These are phyloP conservation scores for Clarireedia hainanense DNA, from an alignment of 2,329 filamentous ascomycete genomes.

Conservation along the genomic window DNA sequence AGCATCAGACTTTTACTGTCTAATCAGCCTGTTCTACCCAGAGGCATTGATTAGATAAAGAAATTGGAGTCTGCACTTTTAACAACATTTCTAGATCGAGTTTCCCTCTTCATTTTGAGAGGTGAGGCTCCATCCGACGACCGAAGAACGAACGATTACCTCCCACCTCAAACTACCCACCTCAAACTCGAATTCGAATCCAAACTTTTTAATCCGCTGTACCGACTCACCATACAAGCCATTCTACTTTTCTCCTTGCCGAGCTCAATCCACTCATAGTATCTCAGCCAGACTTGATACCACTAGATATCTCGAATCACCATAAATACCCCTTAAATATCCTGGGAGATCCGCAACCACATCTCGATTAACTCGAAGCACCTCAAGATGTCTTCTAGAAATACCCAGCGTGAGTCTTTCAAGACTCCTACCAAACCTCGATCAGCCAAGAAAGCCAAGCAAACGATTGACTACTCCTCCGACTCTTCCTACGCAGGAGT, in stretches of 20 bases:
- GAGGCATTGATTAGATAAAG: constrained; percentile 11
- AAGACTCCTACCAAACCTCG: constrained; percentile 27
- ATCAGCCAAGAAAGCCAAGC: neutral
- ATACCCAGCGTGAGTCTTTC: constrained; percentile 42
- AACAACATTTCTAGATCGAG: constrained; percentile 25
- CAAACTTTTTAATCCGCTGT: too few species aligned
- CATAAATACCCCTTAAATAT: too few species aligned
- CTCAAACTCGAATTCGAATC: neutral
- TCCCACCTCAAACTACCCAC: neutral
- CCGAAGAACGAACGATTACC: constrained; percentile 8
- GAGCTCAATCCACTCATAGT: too few species aligned
- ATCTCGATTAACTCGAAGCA: constrained; percentile 1
- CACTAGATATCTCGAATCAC: too few species aligned
- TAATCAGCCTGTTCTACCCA: constrained; percentile 12
- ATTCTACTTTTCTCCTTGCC: too few species aligned
- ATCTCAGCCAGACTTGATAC: too few species aligned
- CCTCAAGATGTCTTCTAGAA: constrained; percentile 33
- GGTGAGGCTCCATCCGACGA: constrained; percentile 19
- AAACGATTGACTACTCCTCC: constrained; percentile 43
- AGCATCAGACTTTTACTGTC: constrained; percentile 49
- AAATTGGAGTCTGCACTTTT: constrained; percentile 30
- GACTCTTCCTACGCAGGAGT: constrained; percentile 69
- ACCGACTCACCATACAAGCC: too few species aligned
- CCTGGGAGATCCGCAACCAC: neutral
- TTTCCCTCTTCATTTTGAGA: constrained; percentile 18